These are phyloP conservation scores for Pleurozium schreberi DNA, from an alignment of 225 moss, liverwort and hornwort species.

Conservation along the genomic window DNA sequence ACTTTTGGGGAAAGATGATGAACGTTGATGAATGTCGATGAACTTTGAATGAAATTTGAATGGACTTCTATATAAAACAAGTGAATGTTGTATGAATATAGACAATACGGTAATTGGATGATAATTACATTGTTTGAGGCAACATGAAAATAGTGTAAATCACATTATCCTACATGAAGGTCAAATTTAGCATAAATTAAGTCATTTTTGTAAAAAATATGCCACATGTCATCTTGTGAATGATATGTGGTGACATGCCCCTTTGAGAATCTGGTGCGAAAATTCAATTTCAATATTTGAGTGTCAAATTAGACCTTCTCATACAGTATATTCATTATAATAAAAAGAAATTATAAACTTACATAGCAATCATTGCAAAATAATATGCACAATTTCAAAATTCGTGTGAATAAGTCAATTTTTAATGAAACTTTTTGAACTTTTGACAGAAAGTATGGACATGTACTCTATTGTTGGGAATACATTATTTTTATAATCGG, in stretches of 20 bases:
- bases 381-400: background rate
- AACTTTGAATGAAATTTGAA: background rate
- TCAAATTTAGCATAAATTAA: no score
- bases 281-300: no score
- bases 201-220: no score
- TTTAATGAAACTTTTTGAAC: background rate
- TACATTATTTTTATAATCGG: background rate
- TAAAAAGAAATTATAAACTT: background rate
- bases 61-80: background rate
- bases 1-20: background rate
- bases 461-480: background rate
- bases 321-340: background rate
- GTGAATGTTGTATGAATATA: background rate
- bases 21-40: no score
- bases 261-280: no score
- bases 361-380: accelerated
- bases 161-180: background rate
- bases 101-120: background rate
- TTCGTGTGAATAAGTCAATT: background rate
- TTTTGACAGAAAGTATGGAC: background rate
- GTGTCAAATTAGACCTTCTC: no score
- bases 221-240: no score
- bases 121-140: background rate
- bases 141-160: background rate
- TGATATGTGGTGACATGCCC: no score